Evolutionary conservation across 306 rosid species (phyloP).

Genomic region (Lathyrus tuberosus): DNA sequence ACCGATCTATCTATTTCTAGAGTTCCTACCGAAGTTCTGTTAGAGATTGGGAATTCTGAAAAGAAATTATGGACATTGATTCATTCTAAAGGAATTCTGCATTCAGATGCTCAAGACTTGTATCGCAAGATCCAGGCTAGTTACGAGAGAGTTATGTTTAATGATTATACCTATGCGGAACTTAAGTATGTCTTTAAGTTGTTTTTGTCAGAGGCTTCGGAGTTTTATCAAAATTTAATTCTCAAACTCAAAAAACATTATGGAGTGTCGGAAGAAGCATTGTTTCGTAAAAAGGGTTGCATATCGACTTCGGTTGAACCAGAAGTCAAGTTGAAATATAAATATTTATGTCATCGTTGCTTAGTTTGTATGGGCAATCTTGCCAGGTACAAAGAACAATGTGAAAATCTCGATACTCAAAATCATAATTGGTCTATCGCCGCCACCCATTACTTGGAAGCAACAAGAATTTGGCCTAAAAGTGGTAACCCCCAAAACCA

Average conservation of each 20-base stretch:
- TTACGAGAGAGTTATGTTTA: slow-evolving; percentile 68
- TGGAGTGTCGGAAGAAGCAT: slow-evolving; percentile 62
- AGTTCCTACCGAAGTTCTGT: slow-evolving; percentile 46
- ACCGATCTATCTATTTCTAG: slow-evolving; percentile 40
- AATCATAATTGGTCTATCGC: slow-evolving; percentile 82
- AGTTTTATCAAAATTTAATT: slow-evolving; percentile 74
- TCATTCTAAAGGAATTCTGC: slow-evolving; percentile 73
- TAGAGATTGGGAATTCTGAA: slow-evolving; percentile 69
- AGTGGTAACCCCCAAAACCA: slow-evolving; percentile 98
- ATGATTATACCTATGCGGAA: slow-evolving; percentile 50
- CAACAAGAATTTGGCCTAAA: slow-evolving; percentile 89
- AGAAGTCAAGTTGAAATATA: slow-evolving; percentile 60
- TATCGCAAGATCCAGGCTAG: slow-evolving; percentile 62
- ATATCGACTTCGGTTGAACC: slow-evolving; percentile 46
- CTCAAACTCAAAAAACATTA: no score
- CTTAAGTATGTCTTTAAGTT: slow-evolving; percentile 77
- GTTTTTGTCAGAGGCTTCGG: slow-evolving; percentile 75
- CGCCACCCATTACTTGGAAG: slow-evolving; percentile 85
- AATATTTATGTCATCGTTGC: slow-evolving; percentile 86
- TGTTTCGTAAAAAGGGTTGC: slow-evolving; percentile 47
- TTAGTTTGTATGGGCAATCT: slow-evolving; percentile 95
- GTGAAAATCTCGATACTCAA: slow-evolving; percentile 60
- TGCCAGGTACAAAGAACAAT: slow-evolving; percentile 81
- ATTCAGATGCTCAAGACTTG: no score
- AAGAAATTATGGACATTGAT: slow-evolving; percentile 73